These are phyloP conservation scores for Rhynchospora pubera DNA, from an alignment of 176 grass and related monocot species.

Conservation along the genomic window DNA sequence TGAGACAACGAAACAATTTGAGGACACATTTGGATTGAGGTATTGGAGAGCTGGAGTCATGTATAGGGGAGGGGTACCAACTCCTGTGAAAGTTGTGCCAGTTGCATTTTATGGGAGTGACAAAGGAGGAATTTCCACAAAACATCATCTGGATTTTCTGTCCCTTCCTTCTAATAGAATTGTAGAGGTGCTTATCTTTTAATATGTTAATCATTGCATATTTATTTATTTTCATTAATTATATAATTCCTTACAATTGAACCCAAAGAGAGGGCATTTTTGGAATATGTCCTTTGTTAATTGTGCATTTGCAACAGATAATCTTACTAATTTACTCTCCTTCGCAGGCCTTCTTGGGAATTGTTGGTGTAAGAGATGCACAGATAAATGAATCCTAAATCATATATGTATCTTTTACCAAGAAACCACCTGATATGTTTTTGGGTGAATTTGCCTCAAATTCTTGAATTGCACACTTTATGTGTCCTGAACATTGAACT, in stretches of 20 bases:
- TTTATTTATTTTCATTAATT: neutral
- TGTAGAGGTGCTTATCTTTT: slow-evolving; percentile 45
- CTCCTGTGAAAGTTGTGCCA: slow-evolving; percentile 43
- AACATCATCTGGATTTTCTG: slow-evolving; percentile 24
- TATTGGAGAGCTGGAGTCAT: slow-evolving; percentile 84
- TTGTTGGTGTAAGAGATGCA: slow-evolving; percentile 74
- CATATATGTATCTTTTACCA: slow-evolving; percentile 57
- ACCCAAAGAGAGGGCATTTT: neutral
- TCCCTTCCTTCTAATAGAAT: slow-evolving; percentile 25
- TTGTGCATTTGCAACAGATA: slow-evolving; percentile 13
- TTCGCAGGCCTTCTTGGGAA: slow-evolving; percentile 72
- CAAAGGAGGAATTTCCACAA: slow-evolving; percentile 17
- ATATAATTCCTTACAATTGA: neutral
- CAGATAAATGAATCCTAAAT: slow-evolving; percentile 36
- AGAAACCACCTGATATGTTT: slow-evolving; percentile 61
- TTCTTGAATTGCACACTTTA: too few relatives aligned
- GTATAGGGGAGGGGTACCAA: slow-evolving; percentile 61
- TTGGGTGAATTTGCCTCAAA: slow-evolving; percentile 42
- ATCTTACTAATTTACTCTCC: slow-evolving; percentile 5
- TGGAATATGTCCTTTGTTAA: neutral
- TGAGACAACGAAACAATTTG: slow-evolving; percentile 60
- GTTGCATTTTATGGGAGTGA: slow-evolving; percentile 19
- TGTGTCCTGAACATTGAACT: too few relatives aligned
- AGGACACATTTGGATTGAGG: slow-evolving; percentile 64
- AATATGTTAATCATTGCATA: neutral